Evolutionary conservation across 2,329 filamentous ascomycete species (phyloP).

Genomic region (Fusarium continuum): DNA sequence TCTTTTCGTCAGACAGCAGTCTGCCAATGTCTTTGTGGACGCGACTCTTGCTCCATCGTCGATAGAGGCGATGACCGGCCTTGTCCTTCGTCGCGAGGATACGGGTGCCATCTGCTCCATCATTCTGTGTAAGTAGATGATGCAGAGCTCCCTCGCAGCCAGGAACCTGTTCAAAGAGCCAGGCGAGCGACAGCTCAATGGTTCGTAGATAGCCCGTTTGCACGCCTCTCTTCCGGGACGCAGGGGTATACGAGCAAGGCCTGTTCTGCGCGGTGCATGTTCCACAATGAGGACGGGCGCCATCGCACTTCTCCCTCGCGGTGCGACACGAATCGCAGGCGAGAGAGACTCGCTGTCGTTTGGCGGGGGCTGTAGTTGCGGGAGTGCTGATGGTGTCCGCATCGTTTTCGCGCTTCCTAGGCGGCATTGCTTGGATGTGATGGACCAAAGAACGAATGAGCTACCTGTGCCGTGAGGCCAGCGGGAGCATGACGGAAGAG

Average conservation of each 20-base stretch:
- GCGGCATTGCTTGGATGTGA: constrained; percentile 49
- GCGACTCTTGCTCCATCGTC: constrained; percentile 69
- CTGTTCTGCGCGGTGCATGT: constrained; percentile 72
- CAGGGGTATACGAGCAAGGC: constrained; percentile 75
- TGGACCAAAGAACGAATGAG: constrained; percentile 22
- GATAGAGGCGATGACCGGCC: constrained; percentile 65
- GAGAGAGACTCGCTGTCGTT: constrained; percentile 72
- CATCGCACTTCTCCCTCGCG: constrained; percentile 78
- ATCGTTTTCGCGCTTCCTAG: constrained; percentile 49
- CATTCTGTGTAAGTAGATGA: constrained; percentile 59
- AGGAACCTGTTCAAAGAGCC: constrained; percentile 70
- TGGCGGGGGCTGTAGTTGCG: constrained; percentile 48
- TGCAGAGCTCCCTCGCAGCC: constrained; percentile 68
- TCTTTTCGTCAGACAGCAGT: constrained; percentile 61
- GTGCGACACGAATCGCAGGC: constrained; percentile 75
- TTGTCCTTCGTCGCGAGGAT: constrained; percentile 63
- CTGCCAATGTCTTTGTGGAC: constrained; percentile 71
- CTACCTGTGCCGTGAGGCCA: constrained; percentile 37
- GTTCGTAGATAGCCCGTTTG: constrained; percentile 83
- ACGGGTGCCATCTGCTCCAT: constrained; percentile 51
- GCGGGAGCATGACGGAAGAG: constrained; percentile 38
- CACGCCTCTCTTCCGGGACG: constrained; percentile 79
- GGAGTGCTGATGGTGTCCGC: constrained; percentile 40
- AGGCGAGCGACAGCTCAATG: constrained; percentile 73
- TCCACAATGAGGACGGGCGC: constrained; percentile 71